phyloP scores from a whole-genome alignment of 306 rosid genomes.

The Fragaria vesca region DNA sequence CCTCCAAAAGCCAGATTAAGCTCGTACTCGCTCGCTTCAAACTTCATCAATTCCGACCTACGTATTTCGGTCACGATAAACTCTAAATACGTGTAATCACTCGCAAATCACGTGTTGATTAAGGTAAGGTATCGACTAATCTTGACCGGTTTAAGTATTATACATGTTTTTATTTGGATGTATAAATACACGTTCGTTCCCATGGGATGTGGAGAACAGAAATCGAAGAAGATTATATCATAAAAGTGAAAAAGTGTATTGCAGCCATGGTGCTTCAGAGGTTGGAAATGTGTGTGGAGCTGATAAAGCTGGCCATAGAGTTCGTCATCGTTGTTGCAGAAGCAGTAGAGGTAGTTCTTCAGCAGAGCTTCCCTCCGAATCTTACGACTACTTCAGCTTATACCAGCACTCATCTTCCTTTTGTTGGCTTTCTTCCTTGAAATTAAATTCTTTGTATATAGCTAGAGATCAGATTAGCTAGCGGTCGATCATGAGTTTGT shows the following conservation, averaged over 20 bases:
- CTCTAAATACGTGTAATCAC: background rate
- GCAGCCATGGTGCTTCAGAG: constrained; percentile 56
- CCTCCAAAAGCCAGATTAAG: background rate
- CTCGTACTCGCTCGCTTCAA: background rate
- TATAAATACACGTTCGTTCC: background rate
- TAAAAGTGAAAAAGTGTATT: background rate
- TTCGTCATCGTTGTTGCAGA: constrained; percentile 70
- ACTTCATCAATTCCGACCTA: background rate
- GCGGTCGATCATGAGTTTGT: background rate
- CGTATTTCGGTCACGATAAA: background rate
- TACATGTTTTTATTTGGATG: background rate
- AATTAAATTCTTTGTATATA: background rate
- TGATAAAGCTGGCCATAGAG: constrained; percentile 62
- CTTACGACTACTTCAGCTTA: background rate
- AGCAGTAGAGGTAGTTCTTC: constrained; percentile 50
- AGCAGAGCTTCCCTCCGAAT: constrained; percentile 34
- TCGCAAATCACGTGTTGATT: background rate
- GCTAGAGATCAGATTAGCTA: background rate
- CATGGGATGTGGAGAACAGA: constrained; percentile 5
- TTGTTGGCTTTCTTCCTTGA: constrained; percentile 58
- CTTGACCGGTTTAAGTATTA: background rate
- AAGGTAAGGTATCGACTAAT: background rate
- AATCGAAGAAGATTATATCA: background rate
- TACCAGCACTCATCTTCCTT: constrained; percentile 27
- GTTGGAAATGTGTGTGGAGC: constrained; percentile 51